A percentile compares a stretch with the other conserved stretches of the same genome.
Conservation (phyloP, 179 eudicot genomes). For the Monotropa hypopitys region DNA sequence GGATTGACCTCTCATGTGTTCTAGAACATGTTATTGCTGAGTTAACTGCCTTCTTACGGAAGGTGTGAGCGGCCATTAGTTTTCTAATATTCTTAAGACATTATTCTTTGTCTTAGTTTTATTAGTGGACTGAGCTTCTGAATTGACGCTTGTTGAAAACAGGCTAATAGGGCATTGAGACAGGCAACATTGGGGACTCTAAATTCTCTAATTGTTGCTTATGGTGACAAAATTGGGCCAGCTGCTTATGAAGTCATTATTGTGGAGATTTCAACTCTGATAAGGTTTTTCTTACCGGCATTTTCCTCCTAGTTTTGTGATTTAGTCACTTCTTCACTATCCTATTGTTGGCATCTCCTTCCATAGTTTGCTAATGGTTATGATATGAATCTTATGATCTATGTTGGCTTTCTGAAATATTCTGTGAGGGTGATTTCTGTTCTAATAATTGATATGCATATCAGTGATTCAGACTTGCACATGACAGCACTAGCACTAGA, state of each 20-base stretch:
- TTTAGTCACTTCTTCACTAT: not conserved
- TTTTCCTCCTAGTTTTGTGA: not conserved
- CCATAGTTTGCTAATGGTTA: not conserved
- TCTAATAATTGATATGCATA: conserved; percentile 8
- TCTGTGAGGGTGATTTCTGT: not conserved
- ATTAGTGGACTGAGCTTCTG: not conserved
- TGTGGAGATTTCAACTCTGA: conserved; percentile 78
- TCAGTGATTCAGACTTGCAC: conserved; percentile 94
- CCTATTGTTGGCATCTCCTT: not conserved
- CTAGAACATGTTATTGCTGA: conserved; percentile 77
- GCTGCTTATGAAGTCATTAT: conserved; percentile 93
- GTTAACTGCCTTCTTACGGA: conserved; percentile 82
- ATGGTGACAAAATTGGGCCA: conserved; percentile 83
- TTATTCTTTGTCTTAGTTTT: not conserved
- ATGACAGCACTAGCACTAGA: conserved; percentile 96
- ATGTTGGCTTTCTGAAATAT: not conserved
- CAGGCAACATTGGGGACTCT: conserved; percentile 96
- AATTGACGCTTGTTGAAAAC: conserved; percentile 11
- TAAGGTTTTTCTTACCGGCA: conserved; percentile 39
- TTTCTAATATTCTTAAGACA: not conserved
- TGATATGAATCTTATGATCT: not conserved
- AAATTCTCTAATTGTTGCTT: conserved; percentile 70
- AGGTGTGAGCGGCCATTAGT: conserved; percentile 31
- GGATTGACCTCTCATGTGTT: conserved; percentile 68
- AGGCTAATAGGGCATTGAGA: conserved; percentile 91